These are phyloP conservation scores for Lasiosphaeria miniovina DNA, from an alignment of 495 filamentous ascomycete genomes.

Conservation along the genomic window DNA sequence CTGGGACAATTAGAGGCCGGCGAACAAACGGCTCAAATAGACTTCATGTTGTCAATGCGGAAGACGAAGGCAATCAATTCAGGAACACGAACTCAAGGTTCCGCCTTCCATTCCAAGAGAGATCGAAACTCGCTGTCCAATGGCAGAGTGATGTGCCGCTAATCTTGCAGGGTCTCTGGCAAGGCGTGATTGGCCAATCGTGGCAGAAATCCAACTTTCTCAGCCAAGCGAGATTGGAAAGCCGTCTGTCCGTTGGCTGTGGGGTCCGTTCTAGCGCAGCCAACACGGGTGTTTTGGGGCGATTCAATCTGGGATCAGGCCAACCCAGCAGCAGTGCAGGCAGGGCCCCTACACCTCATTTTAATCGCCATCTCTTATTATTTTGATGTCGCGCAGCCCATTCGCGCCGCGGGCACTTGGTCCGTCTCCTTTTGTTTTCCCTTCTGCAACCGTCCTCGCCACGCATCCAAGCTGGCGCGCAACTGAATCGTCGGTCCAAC, in stretches of 20 bases:
- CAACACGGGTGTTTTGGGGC: not conserved
- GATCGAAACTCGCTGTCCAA: constrained; percentile 15
- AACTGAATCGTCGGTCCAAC: constrained; percentile 11
- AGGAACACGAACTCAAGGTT: not conserved
- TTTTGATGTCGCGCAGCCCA: constrained; percentile 16
- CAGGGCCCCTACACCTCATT: constrained; percentile 11
- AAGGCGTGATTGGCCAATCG: constrained; percentile 24
- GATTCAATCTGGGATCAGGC: not conserved
- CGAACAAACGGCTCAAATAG: not conserved
- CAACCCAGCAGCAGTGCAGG: constrained; percentile 7
- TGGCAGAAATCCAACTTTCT: constrained; percentile 13
- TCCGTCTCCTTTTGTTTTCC: constrained; percentile 1
- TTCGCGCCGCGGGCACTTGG: constrained; percentile 8
- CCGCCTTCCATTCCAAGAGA: not conserved
- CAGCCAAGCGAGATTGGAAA: constrained; percentile 27
- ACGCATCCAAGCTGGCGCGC: constrained; percentile 8
- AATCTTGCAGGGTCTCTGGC: constrained; percentile 10
- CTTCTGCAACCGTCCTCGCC: constrained; percentile 3
- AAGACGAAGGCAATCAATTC: not conserved
- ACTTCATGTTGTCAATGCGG: not conserved
- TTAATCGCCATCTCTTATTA: constrained; percentile 18
- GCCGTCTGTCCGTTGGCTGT: constrained; percentile 1
- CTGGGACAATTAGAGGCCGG: too few relatives aligned
- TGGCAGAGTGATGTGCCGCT: constrained; percentile 6
- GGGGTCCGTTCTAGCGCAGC: constrained; percentile 7